A percentile compares a stretch with the other conserved stretches of the same genome.
These are phyloP conservation scores for Atalantia buxifolia DNA, from an alignment of 345 rosid species.

Conservation along the genomic window DNA sequence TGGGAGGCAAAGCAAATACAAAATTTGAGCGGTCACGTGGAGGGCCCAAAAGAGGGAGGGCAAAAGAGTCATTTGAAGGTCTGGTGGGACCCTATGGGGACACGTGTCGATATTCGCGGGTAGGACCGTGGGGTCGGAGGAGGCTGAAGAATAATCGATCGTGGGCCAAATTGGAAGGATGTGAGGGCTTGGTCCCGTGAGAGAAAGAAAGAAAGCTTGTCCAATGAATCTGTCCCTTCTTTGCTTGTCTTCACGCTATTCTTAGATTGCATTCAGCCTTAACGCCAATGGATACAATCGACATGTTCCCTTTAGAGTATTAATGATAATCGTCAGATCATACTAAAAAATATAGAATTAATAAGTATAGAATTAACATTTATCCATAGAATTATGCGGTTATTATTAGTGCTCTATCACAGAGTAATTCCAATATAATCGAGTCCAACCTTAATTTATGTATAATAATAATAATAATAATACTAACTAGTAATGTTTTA, in stretches of 20 bases:
- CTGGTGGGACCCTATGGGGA: not conserved
- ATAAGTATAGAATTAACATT: too few relatives aligned
- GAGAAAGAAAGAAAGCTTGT: not conserved
- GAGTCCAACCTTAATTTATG: too few relatives aligned
- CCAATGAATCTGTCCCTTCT: conserved; percentile 15
- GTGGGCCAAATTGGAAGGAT: conserved; percentile 3
- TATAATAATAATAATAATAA: too few relatives aligned
- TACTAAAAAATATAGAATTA: accelerated
- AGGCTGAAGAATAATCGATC: conserved; percentile 10
- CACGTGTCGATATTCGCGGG: conserved; percentile 3
- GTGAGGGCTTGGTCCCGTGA: not conserved
- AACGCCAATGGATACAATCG: accelerated
- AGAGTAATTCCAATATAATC: accelerated
- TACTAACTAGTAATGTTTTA: too few relatives aligned
- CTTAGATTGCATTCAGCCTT: not conserved
- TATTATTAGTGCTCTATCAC: accelerated
- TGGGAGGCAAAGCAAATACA: conserved; percentile 10
- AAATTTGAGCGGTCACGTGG: conserved; percentile 38
- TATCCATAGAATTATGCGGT: too few relatives aligned
- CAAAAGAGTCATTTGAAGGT: too few relatives aligned
- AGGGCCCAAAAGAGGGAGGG: conserved; percentile 9
- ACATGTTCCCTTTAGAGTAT: accelerated
- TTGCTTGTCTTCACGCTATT: not conserved
- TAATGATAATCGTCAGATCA: too few relatives aligned
- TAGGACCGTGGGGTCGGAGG: not conserved